Evolutionary conservation across 2,329 filamentous ascomycete species (phyloP), one percentile per base, ranked within the genome.

Genomic region (Mycosphaerella sp.): DNA sequence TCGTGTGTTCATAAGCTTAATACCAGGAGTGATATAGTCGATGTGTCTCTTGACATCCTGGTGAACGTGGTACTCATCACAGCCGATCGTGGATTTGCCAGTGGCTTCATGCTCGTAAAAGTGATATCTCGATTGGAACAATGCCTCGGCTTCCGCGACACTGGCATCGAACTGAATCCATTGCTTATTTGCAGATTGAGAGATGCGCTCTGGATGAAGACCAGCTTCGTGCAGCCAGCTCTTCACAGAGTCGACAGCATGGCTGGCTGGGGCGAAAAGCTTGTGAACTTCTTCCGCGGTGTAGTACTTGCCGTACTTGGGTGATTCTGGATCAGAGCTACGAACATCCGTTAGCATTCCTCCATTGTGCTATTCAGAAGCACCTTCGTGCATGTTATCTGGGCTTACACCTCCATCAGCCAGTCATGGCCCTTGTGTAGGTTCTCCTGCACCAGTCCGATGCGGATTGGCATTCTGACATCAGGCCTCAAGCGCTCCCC

Each of bases 61-160:
- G 1, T 78, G 79, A 5, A 81, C 67, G 54, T 80, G 77, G 45
- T 61, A 61, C 68, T 60, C 60, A 53, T 70, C 68, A 51, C 70
- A 72, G 34, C 68, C 72, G 23, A 74, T 65, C 29, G 70, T 69
- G 48, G 66, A 65, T 42, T 66, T 67, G 2, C 76, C 80, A 49
- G 78, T 69, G 7, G 76, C 70, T 8, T 76, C 76, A 66, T 82
- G 79, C 65, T 85, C 81, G 57, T 80, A 78, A 41, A 82, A 76
- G 53, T 81, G 80, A 46, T 78, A 82, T 59, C 83, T 81, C 51
- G 72, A 66, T 56, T 68, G 64, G 5, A 75, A 62, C 6, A 76
- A 60, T 11, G 50, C 47, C 31, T 75, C 73, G 2, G 68, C 68
- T 44, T 76, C 67, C 3, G 54, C 53, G n/a, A 69, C 69, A 1